phyloP scores from a whole-genome alignment of 495 filamentous ascomycete genomes.

The Penicillium turbatum region DNA sequence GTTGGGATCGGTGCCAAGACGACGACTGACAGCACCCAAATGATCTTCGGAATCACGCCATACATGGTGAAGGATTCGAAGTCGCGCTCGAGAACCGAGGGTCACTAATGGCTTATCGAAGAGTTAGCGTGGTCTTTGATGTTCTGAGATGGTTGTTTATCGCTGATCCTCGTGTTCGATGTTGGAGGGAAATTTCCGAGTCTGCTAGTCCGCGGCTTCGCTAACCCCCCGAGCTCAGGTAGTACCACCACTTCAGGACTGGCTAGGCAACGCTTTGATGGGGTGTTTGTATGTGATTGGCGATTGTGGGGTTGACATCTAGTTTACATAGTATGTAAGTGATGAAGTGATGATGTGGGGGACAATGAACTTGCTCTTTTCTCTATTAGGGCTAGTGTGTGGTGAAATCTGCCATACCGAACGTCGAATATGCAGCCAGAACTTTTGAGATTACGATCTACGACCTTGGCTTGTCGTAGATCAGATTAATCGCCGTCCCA shows the following conservation, averaged over 20 bases:
- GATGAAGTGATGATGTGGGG: neutral
- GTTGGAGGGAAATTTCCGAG: neutral
- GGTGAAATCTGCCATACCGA: neutral
- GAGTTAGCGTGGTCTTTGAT: neutral
- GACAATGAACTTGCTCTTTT: neutral
- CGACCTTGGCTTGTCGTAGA: neutral
- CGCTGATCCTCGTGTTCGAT: neutral
- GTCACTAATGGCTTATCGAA: neutral
- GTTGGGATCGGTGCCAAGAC: neutral
- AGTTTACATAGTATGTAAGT: neutral
- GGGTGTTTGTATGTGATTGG: neutral
- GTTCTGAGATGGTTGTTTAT: neutral
- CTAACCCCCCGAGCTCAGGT: neutral
- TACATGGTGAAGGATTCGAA: neutral
- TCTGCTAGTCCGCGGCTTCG: neutral
- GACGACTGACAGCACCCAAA: constrained; percentile 4
- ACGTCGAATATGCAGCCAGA: neutral
- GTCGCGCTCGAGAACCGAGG: neutral
- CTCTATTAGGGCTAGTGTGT: neutral
- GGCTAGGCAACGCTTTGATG: neutral
- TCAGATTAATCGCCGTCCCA: neutral
- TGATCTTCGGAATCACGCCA: constrained; percentile 14
- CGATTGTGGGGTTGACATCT: neutral
- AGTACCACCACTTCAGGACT: neutral
- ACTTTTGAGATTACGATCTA: neutral